Base-by-base conservation (phyloP, 768 basidiomycete species). In the Mycena filopes region DNA sequence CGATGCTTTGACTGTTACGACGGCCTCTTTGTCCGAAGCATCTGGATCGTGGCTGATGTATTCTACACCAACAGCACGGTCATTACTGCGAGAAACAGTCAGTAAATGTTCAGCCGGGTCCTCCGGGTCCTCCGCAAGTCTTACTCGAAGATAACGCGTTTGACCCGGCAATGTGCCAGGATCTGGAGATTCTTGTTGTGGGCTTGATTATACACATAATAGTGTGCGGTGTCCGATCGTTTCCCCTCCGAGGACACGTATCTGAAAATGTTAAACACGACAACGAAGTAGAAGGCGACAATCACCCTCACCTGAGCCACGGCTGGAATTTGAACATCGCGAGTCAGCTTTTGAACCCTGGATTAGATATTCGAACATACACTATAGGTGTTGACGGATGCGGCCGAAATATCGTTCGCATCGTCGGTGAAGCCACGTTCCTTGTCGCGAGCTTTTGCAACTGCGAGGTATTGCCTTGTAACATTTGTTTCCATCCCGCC, bases 151-250 rank as follows among this genome's bases (percentile, higher is more conserved):
- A 87, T 68, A 9, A 88, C 79, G 6, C 83, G 80, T 23, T 81
- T 76, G 23, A 86, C 86, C 1, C 77, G 78, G 48, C 79, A 79
- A 42, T 77, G 75, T 21, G 73, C 71, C 29, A 80, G 60, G 5
- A 87, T 75, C 3, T 70, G 69, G 9, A 87, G 66, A 59, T 86
- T 87, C 46, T 75, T 71, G 64, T 82, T 80, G 46, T 75, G 70
- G 4, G 75, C 65, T 58, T 84, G 80, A 40, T 81, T 84, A 67
- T 88, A 87, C 47, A 88, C 74, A 55, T 82, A 87, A 66, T 79
- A 69, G 64, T 87, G 83, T 3, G 89, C 80, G 0, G 82, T 71
- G 70, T 90, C 88, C 0, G 88, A 88, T 23, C 89, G 84, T 46
- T 68, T 78, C 26, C 89, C 89, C n/a, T 75, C 72, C 2, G 70